Percentiles rank a stretch among this genome's conserved stretches.
Conservation (phyloP, 768 basidiomycete species). For the Boletus pseudo-olivaceus region DNA sequence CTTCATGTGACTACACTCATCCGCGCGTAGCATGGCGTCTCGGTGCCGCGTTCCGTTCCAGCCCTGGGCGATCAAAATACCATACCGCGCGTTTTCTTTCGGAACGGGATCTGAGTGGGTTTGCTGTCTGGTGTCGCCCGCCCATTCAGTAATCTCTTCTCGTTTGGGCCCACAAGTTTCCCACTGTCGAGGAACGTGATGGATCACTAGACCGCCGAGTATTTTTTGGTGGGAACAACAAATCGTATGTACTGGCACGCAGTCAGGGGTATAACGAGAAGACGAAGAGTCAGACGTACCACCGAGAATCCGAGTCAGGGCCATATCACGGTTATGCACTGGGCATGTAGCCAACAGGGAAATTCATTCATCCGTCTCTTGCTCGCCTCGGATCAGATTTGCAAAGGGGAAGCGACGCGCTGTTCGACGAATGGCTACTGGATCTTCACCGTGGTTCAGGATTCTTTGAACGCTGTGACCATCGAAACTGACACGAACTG, state of each 20-base stretch:
- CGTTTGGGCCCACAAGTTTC: neutral
- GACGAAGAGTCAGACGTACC: neutral
- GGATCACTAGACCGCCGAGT: no score
- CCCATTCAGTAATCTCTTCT: neutral
- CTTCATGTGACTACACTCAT: neutral
- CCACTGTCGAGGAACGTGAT: neutral
- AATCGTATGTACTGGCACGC: neutral
- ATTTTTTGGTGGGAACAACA: neutral
- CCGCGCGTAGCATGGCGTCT: neutral
- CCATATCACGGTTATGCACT: neutral
- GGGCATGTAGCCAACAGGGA: neutral
- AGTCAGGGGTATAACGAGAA: neutral
- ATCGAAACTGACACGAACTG: no score
- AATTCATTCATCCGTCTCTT: neutral
- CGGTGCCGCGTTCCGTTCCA: neutral
- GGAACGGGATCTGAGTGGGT: no score
- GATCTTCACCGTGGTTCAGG: constrained; percentile 15
- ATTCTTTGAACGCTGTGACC: constrained; percentile 7
- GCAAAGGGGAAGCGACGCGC: neutral
- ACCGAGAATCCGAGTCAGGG: constrained; percentile 8
- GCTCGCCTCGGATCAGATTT: constrained; percentile 23
- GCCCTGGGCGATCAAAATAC: neutral
- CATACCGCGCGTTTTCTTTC: neutral
- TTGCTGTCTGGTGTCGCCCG: neutral
- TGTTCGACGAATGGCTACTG: neutral